Conservation (phyloP, 306 rosid genomes). For the Cucumis cinereus region DNA sequence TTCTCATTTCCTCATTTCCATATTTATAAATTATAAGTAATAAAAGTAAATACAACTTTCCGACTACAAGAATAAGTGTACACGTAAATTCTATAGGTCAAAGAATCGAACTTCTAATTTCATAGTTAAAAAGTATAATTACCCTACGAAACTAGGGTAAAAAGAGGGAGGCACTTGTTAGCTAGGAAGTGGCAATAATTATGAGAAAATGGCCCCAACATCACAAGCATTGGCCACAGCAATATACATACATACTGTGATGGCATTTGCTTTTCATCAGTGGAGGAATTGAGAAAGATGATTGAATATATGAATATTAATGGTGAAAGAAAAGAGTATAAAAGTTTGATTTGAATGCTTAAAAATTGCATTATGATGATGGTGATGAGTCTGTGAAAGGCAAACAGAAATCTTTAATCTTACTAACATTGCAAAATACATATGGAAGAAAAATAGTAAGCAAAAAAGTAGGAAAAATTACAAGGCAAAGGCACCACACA, state of each 20-base stretch:
- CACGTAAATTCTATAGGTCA: too few species aligned
- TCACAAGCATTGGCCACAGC: conserved; percentile 3
- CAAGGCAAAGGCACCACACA: conserved; percentile 6
- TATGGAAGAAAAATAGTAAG: conserved; percentile 10
- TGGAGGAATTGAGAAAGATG: background rate
- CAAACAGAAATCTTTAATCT: background rate
- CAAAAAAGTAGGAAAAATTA: conserved; percentile 9
- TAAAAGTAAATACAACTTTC: too few species aligned
- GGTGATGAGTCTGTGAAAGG: background rate
- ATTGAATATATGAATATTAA: background rate
- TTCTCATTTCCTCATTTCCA: too few species aligned
- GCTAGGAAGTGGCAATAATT: background rate
- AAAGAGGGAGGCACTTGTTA: background rate
- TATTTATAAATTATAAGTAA: too few species aligned
- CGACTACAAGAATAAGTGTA: too few species aligned
- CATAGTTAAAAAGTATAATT: too few species aligned
- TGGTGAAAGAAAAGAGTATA: background rate
- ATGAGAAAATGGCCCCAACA: background rate
- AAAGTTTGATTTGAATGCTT: background rate
- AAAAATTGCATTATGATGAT: background rate
- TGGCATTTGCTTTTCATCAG: background rate
- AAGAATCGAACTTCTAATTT: too few species aligned
- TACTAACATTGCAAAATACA: conserved; percentile 7
- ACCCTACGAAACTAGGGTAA: too few species aligned
- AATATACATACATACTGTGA: background rate